Evolutionary conservation across 2,329 filamentous ascomycete species (phyloP).

Genomic region (Sporothrix dimorphospora): DNA sequence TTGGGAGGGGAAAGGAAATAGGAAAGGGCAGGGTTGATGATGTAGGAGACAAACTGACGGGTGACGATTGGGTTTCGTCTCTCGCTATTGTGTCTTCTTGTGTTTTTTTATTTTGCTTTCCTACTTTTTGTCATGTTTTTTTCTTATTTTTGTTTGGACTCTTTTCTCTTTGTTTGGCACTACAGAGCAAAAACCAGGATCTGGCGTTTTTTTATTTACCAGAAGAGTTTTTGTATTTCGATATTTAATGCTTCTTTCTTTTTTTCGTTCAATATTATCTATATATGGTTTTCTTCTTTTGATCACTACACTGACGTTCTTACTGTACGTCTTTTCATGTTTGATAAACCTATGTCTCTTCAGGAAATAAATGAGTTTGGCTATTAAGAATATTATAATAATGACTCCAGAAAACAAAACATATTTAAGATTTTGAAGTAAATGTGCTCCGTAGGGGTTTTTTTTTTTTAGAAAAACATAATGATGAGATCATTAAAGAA

Average conservation of each 20-base stretch:
- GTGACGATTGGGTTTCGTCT: neutral
- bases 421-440: too few species aligned
- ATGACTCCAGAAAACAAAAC: too few species aligned
- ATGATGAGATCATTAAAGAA: too few species aligned
- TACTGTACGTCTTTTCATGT: too few species aligned
- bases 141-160: neutral
- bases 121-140: neutral
- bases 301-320: too few species aligned
- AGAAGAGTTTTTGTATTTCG: slow-evolving; percentile 4
- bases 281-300: neutral
- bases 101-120: neutral
- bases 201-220: slow-evolving; percentile 12
- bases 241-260: slow-evolving; percentile 12
- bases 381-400: too few species aligned
- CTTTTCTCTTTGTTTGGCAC: neutral
- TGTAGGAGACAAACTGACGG: neutral
- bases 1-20: neutral
- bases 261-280: neutral
- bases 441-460: too few species aligned
- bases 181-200: slow-evolving; percentile 17
- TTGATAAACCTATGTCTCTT: too few species aligned
- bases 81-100: neutral
- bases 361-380: too few species aligned
- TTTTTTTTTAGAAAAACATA: too few species aligned
- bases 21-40: neutral